Evolutionary conservation across 805 yeast genomes (phyloP), one percentile per base, ranked within the genome.

Genomic region (Pichia exigua): DNA sequence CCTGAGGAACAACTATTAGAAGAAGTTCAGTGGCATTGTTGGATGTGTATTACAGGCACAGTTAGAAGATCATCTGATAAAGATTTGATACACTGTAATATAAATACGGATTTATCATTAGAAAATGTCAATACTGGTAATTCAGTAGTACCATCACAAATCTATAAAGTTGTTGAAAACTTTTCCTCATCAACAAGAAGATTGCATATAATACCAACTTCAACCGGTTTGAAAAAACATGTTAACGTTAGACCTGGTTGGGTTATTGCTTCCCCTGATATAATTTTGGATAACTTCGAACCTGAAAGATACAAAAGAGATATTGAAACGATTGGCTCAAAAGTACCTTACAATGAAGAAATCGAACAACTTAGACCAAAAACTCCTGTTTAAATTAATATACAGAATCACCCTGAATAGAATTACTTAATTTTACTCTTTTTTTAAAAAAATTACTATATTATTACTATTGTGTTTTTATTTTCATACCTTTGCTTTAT

Each of bases 21-120:
- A 54, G 80, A 83, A 53, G 82, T 86, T 66, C 94, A 86, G 68
- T 91, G 97, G 96, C 97, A 92, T 68, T 91, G 97, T 61, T 86
- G 96, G 87, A 90, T 91, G 97, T 92, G 97, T 59, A 86, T 91
- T 49, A 91, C 96, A 2, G 97, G 97, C 2, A 91, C 97, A 0
- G 92, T 91, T 9, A 75, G 96, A 62, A 76, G 97, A 60, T 80
- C 95, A 2, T 81, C 83, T 0, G 97, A 91, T 68, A 78, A 78
- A 15, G 90, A 87, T 65, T 73, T 91, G 53, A 90, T 91, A 54
- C 95, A 91, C 65, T 92, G 97, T 69, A 91, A 91, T 62, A 81
- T 91, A 41, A 95, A 91, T 61, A 90, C 97, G 0, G 97, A 91
- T 67, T 73, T 91, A 47, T 83, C 82, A 54, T 76, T 91, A 54